These are phyloP conservation scores for Penicillium antarcticum DNA, from an alignment of 495 filamentous ascomycete species.

Conservation along the genomic window DNA sequence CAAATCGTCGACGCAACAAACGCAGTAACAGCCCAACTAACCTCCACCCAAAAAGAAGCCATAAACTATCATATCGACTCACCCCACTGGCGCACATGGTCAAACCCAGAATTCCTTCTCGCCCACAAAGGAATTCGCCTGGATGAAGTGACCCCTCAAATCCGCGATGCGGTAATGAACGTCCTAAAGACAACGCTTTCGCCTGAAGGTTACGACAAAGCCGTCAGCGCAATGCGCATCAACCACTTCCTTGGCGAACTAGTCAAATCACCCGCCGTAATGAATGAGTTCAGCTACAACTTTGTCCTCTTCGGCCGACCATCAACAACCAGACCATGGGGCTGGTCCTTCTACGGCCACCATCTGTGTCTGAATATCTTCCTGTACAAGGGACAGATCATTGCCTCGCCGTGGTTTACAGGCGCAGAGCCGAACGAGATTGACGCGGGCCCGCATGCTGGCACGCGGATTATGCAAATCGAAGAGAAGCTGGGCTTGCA, in stretches of 20 bases:
- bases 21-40: conserved; percentile 39
- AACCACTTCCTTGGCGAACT: conserved; percentile 77
- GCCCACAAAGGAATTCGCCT: conserved; percentile 62
- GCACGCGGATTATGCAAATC: conserved; percentile 60
- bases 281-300: conserved; percentile 76
- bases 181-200: conserved; percentile 59
- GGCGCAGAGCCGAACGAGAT: conserved; percentile 76
- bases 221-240: conserved; percentile 65
- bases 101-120: conserved; percentile 69
- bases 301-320: conserved; percentile 61
- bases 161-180: conserved; percentile 47
- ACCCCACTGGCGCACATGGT: conserved; percentile 71
- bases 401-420: conserved; percentile 68
- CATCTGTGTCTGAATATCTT: conserved; percentile 71
- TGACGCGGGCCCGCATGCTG: conserved; percentile 57
- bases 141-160: conserved; percentile 47
- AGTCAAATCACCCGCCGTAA: conserved; percentile 54
- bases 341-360: conserved; percentile 73
- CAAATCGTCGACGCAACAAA: conserved; percentile 50
- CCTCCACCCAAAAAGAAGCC: conserved; percentile 42
- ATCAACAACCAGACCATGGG: conserved; percentile 56
- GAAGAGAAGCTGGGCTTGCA: conserved; percentile 60
- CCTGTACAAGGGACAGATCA: conserved; percentile 55
- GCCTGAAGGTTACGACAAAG: conserved; percentile 67
- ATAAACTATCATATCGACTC: conserved; percentile 62